These are phyloP conservation scores for Zymoseptoria brevis DNA, from an alignment of 2,329 filamentous ascomycete species.

Conservation along the genomic window DNA sequence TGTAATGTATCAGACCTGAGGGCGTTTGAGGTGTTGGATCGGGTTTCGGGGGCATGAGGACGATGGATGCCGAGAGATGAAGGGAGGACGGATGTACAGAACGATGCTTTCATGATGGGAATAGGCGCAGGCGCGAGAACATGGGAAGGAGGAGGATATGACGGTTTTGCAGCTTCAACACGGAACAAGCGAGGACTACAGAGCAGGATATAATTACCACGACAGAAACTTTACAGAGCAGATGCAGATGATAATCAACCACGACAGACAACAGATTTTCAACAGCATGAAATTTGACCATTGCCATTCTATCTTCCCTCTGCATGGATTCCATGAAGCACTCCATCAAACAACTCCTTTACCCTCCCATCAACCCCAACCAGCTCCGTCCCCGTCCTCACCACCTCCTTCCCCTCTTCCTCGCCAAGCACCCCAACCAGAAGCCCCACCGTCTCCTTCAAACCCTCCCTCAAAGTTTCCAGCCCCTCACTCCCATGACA, in stretches of 20 bases:
- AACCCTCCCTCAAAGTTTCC: constrained; percentile 11
- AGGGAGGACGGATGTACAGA: neutral
- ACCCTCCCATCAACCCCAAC: constrained; percentile 25
- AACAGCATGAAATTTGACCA: no score
- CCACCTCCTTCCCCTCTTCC: neutral
- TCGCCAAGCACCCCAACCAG: constrained; percentile 20
- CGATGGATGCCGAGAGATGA: no score
- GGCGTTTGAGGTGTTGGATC: constrained; percentile 41
- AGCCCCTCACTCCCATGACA: neutral
- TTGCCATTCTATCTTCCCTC: no score
- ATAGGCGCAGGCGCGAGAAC: neutral
- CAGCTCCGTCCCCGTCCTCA: constrained; percentile 6
- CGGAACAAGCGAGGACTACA: neutral
- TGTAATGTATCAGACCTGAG: constrained; percentile 38
- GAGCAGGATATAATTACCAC: neutral
- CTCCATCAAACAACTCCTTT: constrained; percentile 17
- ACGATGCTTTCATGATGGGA: neutral
- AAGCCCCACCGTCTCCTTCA: constrained; percentile 21
- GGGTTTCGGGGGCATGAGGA: constrained; percentile 16
- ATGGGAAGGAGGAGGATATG: neutral
- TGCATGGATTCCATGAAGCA: no score
- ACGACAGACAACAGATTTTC: no score
- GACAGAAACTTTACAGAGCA: neutral
- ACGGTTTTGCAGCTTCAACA: neutral
- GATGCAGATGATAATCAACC: no score